Conservation (phyloP, 2,329 filamentous ascomycete species). For the Paramyrothecium roridum region DNA sequence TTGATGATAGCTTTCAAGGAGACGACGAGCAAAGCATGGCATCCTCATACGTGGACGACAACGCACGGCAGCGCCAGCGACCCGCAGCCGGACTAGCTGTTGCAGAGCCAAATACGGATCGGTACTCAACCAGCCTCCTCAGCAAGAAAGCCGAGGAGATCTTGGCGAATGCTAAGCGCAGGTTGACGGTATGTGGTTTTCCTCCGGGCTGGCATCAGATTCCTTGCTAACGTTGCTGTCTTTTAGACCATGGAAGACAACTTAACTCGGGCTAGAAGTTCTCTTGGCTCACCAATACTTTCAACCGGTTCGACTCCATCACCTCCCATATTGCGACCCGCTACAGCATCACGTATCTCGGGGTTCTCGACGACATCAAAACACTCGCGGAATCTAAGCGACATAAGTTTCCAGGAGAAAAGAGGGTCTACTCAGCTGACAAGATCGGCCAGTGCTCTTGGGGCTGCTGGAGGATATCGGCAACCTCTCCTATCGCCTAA, state of each 20-base stretch:
- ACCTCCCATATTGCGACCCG: slow-evolving; percentile 36
- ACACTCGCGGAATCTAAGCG: slow-evolving; percentile 29
- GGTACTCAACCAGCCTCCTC: slow-evolving; percentile 69
- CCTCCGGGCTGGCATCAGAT: background rate
- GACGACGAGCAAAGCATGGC: slow-evolving; percentile 66
- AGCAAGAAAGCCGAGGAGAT: slow-evolving; percentile 86
- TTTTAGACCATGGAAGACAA: slow-evolving; percentile 91
- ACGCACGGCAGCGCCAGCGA: slow-evolving; percentile 6
- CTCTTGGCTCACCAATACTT: slow-evolving; percentile 43
- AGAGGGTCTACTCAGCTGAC: slow-evolving; percentile 36
- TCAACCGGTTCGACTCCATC: slow-evolving; percentile 53
- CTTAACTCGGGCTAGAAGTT: slow-evolving; percentile 71
- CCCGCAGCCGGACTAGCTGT: background rate
- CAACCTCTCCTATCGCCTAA: slow-evolving; percentile 31
- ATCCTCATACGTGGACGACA: slow-evolving; percentile 50
- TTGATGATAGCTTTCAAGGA: slow-evolving; percentile 64
- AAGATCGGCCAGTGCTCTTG: slow-evolving; percentile 63
- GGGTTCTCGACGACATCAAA: slow-evolving; percentile 9
- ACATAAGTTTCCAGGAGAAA: slow-evolving; percentile 20
- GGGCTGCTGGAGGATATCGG: slow-evolving; percentile 56
- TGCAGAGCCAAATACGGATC: slow-evolving; percentile 44
- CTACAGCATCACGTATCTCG: slow-evolving; percentile 17
- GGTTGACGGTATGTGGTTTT: slow-evolving; percentile 67
- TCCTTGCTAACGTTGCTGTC: slow-evolving; percentile 11
- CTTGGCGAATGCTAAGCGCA: slow-evolving; percentile 85